Percentiles rank a stretch among this genome's conserved stretches.
These are phyloP conservation scores for Pochonia chlamydosporia DNA, from an alignment of 2,329 filamentous ascomycete species.

Conservation along the genomic window DNA sequence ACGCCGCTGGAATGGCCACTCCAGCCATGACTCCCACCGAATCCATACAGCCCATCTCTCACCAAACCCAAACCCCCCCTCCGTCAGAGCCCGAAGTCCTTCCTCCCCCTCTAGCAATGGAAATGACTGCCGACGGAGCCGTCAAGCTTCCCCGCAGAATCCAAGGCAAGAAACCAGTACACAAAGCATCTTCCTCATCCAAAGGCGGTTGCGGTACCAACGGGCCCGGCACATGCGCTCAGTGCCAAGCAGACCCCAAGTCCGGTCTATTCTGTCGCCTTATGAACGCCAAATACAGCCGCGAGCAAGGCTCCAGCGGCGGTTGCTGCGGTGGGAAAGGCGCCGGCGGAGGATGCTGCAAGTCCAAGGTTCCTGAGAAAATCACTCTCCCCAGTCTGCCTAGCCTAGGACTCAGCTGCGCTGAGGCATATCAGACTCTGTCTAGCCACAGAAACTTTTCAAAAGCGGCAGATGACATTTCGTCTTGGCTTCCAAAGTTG, in stretches of 20 bases:
- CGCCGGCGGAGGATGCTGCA: conserved; percentile 60
- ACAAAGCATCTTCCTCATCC: conserved; percentile 13
- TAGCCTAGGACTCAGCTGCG: conserved; percentile 61
- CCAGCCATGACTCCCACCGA: conserved; percentile 34
- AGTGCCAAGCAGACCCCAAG: conserved; percentile 71
- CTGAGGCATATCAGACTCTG: conserved; percentile 73
- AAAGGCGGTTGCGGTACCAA: conserved; percentile 52
- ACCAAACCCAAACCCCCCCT: conserved; percentile 51
- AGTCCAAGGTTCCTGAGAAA: conserved; percentile 29
- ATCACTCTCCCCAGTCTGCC: conserved; percentile 30
- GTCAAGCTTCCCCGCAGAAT: conserved; percentile 50
- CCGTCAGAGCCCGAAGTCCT: conserved; percentile 56
- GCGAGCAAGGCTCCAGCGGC: conserved; percentile 26
- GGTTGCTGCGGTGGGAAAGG: conserved; percentile 62
- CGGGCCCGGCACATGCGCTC: conserved; percentile 72
- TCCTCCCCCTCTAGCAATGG: conserved; percentile 45
- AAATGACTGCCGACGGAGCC: conserved; percentile 54
- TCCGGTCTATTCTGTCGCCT: conserved; percentile 80
- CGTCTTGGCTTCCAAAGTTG: conserved; percentile 70
- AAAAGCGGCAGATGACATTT: conserved; percentile 65
- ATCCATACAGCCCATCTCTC: conserved; percentile 33
- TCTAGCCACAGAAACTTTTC: conserved; percentile 72
- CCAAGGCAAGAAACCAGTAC: conserved; percentile 19
- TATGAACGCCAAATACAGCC: conserved; percentile 60
- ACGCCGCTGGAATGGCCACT: conserved; percentile 33